Evolutionary conservation across 2,329 filamentous ascomycete species (phyloP), one percentile per base, ranked within the genome.

Genomic region (Calonectria honghensis): DNA sequence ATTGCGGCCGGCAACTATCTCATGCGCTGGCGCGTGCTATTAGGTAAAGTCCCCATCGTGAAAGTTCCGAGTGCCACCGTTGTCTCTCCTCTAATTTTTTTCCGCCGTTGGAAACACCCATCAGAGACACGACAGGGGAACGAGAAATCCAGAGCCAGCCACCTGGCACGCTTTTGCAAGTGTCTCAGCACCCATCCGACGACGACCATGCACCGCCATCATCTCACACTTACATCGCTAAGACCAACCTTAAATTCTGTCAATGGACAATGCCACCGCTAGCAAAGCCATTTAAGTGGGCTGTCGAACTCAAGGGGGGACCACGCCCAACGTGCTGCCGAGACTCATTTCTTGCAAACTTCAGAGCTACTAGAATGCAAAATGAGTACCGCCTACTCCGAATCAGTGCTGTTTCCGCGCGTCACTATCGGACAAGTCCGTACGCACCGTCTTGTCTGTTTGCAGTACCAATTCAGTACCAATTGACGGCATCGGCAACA

Each of bases 181-280:
- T 63, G 57, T 63, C 57, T 63, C 57, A 63, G 27, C 57, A 27
- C 35, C n/a, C 57, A 63, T 63, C 57, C 11, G 35, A 20, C 57
- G 13, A 39, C 57, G 7, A 31, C 57, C 39, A 16, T 9, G 35
- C 35, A 29, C 57, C 57, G 29, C 57, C 57, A 29, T 63, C 57
- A 63, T 63, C 57, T 63, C 57, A 41, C 24, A 63, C 57, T 39
- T 63, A 63, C 57, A 63, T 41, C 57, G n/a, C 57, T 63, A 63
- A 63, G 57, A 63, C 57, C 20, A 63, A 63, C 57, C 57, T 63
- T 63, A 63, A 63, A 63, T 63, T 37, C 37, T 39, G 57, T 31
- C 57, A 41, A 24, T 41, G 37, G n/a, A 63, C 57, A 61, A 61
- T 61, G 57, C 57, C 57, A 63, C 57, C 57, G 29, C 57, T 63